A percentile compares a stretch with the other conserved stretches of the same genome.
Conservation (phyloP, 768 basidiomycete species). For the Podaxis sp. region DNA sequence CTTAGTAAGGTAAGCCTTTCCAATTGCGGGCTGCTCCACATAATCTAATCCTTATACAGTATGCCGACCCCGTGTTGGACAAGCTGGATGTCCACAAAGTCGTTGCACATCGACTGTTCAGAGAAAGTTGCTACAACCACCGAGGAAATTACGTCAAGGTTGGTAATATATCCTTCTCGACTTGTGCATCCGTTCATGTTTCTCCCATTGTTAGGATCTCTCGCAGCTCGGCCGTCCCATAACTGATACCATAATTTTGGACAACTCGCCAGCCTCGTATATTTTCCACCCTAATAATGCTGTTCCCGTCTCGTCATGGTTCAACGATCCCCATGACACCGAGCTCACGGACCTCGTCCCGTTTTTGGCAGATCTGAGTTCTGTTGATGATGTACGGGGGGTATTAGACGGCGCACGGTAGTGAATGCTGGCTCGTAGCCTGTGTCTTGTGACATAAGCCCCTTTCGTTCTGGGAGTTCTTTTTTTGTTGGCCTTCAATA, state of each 20-base stretch:
- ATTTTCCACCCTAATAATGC: conserved; percentile 99
- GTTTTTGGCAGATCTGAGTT: conserved; percentile 85
- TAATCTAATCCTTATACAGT: conserved; percentile 48
- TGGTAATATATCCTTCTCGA: conserved; percentile 17
- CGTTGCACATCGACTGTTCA: conserved; percentile 91
- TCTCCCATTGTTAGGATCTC: conserved; percentile 66
- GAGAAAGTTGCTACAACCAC: conserved; percentile 99
- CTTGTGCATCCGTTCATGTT: conserved; percentile 10
- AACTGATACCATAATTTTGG: conserved; percentile 93
- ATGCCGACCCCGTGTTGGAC: conserved; percentile 98
- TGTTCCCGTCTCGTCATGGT: conserved; percentile 99
- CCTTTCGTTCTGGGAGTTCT: background rate
- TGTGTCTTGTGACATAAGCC: background rate
- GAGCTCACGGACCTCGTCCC: conserved; percentile 95
- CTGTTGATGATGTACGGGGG: conserved; percentile 88
- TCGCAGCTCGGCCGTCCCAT: conserved; percentile 96
- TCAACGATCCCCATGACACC: conserved; percentile 98
- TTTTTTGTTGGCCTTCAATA: background rate
- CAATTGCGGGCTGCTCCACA: conserved; percentile 8
- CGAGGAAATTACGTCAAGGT: conserved; percentile 99
- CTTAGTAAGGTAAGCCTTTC: conserved; percentile 79
- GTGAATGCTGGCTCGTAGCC: conserved; percentile 6
- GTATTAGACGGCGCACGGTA: conserved; percentile 85
- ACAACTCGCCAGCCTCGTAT: conserved; percentile 98
- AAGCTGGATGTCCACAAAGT: conserved; percentile 92